These are phyloP conservation scores for Cyberlindnera subsufficiens DNA, from an alignment of 805 yeast genomes.

Conservation along the genomic window DNA sequence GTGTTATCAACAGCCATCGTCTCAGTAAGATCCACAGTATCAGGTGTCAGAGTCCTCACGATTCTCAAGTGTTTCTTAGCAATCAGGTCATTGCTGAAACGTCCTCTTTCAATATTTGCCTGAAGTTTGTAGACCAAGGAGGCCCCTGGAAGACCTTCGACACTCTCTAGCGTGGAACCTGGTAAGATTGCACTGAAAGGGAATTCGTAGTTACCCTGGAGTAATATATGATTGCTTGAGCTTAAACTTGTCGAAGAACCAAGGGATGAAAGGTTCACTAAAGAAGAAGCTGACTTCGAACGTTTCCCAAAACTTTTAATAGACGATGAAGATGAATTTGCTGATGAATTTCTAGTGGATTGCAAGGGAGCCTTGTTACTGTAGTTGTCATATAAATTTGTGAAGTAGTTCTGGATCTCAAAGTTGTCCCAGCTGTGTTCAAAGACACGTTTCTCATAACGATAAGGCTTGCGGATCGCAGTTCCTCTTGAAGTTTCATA, in stretches of 20 bases:
- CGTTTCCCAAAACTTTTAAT: conserved; percentile 20
- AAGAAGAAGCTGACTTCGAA: conserved; percentile 30
- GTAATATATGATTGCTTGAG: conserved; percentile 35
- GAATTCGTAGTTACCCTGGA: conserved; percentile 80
- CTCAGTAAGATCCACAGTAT: conserved; percentile 81
- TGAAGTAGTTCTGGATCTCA: conserved; percentile 41
- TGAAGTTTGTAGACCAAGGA: conserved; percentile 66
- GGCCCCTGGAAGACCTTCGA: conserved; percentile 85
- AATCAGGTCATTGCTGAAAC: conserved; percentile 58
- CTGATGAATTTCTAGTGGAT: conserved; percentile 12
- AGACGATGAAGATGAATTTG: conserved; percentile 22
- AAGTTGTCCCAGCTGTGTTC: conserved; percentile 76
- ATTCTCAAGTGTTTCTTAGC: conserved; percentile 73
- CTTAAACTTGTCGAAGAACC: conserved; percentile 22
- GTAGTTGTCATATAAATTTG: conserved; percentile 23
- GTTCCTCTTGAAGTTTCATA: conserved; percentile 41
- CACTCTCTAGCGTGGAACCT: conserved; percentile 79
- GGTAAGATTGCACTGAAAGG: conserved; percentile 85
- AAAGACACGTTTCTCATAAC: conserved; percentile 57
- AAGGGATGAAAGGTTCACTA: conserved; percentile 28
- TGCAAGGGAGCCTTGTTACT: conserved; percentile 8
- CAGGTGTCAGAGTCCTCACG: conserved; percentile 82
- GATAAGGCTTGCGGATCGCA: conserved; percentile 37
- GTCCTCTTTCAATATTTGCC: conserved; percentile 78
- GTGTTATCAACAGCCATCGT: conserved; percentile 91